These are phyloP conservation scores for Blastocystis sp. DNA, from an alignment of 352 stramenopile species.

Conservation along the genomic window DNA sequence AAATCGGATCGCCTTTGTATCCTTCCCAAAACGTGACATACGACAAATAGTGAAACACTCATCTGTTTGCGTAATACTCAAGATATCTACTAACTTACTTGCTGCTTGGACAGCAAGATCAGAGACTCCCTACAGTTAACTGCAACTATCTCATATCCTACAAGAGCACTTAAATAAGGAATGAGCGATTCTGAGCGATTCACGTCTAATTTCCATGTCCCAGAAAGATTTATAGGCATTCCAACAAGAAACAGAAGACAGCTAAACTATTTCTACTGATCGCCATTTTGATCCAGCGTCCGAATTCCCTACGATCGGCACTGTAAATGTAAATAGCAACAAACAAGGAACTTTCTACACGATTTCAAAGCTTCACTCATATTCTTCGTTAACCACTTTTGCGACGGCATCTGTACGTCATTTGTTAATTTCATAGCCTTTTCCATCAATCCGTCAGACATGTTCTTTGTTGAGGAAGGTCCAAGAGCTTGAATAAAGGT, in stretches of 20 bases:
- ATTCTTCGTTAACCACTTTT: conserved; percentile 45
- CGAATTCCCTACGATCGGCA: neutral
- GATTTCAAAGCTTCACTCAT: conserved; percentile 46
- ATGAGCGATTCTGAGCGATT: conserved; percentile 41
- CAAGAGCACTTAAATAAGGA: conserved; percentile 49
- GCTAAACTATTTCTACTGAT: too few species aligned
- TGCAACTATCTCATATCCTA: neutral
- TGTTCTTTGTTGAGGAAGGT: neutral
- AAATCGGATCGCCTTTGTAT: conserved; percentile 29
- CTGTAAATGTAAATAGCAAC: neutral
- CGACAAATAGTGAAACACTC: conserved; percentile 51
- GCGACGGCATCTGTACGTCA: neutral
- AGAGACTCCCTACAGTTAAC: neutral
- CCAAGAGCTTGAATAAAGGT: conserved; percentile 23
- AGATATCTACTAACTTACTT: conserved; percentile 43
- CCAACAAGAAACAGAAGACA: neutral
- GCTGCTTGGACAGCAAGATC: conserved; percentile 36
- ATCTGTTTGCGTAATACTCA: conserved; percentile 40
- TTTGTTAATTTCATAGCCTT: neutral
- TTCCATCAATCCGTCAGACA: neutral
- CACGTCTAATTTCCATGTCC: conserved; percentile 29
- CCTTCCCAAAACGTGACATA: conserved; percentile 49
- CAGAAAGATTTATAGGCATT: conserved; percentile 45
- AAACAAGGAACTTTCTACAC: conserved; percentile 16
- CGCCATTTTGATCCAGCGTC: neutral